phyloP scores from a whole-genome alignment of 345 rosid species.

The Hevea brasiliensis region DNA sequence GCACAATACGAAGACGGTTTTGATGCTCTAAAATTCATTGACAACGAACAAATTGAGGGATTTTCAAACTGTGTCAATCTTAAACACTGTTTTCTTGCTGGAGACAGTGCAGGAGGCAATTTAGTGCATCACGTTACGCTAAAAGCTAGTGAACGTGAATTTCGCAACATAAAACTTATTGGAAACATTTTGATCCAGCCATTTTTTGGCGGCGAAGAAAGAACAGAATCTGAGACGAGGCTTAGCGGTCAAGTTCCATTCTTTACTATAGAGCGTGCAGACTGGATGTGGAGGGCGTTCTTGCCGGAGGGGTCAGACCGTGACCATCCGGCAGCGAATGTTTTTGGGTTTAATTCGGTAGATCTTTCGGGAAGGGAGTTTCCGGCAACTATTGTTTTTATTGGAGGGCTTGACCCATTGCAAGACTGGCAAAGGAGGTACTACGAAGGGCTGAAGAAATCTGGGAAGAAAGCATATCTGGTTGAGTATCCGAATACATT shows the following conservation, averaged over 20 bases:
- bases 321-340: slow-evolving; percentile 15
- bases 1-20: slow-evolving; percentile 28
- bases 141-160: neutral
- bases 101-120: slow-evolving; percentile 15
- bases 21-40: neutral
- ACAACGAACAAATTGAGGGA: neutral
- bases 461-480: slow-evolving; percentile 14
- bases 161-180: neutral
- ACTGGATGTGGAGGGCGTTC: slow-evolving; percentile 4
- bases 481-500: slow-evolving; percentile 8
- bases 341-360: slow-evolving; percentile 4
- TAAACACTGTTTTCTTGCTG: neutral
- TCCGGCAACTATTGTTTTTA: slow-evolving; percentile 1
- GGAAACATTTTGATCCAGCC: slow-evolving; percentile 11
- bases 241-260: neutral
- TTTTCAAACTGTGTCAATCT: neutral
- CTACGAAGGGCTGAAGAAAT: slow-evolving; percentile 12
- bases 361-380: slow-evolving; percentile 5
- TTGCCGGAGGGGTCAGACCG: slow-evolving; percentile 11
- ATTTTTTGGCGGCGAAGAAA: slow-evolving; percentile 13
- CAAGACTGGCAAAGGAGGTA: slow-evolving; percentile 24
- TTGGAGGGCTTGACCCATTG: slow-evolving; percentile 13
- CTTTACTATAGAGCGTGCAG: neutral
- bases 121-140: neutral
- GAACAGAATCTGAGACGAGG: slow-evolving; percentile 1